A percentile compares a stretch with the other conserved stretches of the same genome.
Evolutionary conservation across 805 yeast species (phyloP).

Genomic region (Yarrowia porcina): DNA sequence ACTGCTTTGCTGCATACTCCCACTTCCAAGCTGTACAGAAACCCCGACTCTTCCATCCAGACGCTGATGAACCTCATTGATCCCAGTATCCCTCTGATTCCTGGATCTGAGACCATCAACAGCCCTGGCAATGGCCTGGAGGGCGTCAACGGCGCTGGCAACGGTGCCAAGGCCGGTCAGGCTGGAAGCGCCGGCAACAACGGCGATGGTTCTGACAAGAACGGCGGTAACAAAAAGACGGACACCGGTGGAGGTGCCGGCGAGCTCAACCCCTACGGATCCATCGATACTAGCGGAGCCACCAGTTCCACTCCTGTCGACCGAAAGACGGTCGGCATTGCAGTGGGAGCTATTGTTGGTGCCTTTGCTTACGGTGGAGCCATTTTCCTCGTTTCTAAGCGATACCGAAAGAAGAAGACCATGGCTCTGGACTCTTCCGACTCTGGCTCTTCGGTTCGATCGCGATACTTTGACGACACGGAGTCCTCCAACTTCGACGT

Average conservation of each 20-base stretch:
- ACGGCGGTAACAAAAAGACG: slow-evolving; percentile 14
- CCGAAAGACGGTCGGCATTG: slow-evolving; percentile 65
- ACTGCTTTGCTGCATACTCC: slow-evolving; percentile 49
- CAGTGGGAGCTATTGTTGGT: slow-evolving; percentile 81
- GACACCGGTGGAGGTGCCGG: slow-evolving; percentile 25
- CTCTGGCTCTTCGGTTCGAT: slow-evolving; percentile 21
- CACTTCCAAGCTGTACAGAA: slow-evolving; percentile 58
- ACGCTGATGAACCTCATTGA: slow-evolving; percentile 71
- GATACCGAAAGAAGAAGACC: slow-evolving; percentile 40
- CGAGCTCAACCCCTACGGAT: slow-evolving; percentile 35
- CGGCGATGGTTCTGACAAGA: slow-evolving; percentile 2
- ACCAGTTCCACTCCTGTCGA: slow-evolving; percentile 36
- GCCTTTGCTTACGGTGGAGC: slow-evolving; percentile 60
- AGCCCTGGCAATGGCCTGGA: background rate
- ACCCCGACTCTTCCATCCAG: slow-evolving; percentile 52
- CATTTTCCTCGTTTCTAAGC: slow-evolving; percentile 54
- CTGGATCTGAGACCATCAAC: slow-evolving; percentile 30
- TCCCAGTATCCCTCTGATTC: slow-evolving; percentile 51
- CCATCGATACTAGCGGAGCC: slow-evolving; percentile 36
- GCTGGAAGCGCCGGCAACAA: background rate
- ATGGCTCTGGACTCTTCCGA: slow-evolving; percentile 28
- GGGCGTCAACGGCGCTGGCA: slow-evolving; percentile 27
- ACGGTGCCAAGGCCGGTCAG: slow-evolving; percentile 4
- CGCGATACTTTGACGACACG: slow-evolving; percentile 25
- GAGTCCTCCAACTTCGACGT: slow-evolving; percentile 30